These are phyloP conservation scores for Yamadazyma insecticola DNA, from an alignment of 805 yeast species.

Conservation along the genomic window DNA sequence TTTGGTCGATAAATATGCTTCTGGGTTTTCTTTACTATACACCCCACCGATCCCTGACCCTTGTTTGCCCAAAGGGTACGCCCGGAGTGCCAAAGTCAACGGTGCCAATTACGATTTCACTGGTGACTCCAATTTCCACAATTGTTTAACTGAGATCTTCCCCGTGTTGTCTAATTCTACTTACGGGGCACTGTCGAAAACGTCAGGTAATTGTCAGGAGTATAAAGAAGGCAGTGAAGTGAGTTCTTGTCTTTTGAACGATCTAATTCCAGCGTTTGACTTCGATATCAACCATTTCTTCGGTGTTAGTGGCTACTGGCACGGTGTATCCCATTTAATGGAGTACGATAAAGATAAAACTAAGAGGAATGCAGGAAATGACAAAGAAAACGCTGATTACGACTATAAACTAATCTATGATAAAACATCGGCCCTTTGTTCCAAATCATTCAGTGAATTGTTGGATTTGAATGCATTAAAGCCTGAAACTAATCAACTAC, in stretches of 20 bases:
- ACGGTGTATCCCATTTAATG: constrained; percentile 47
- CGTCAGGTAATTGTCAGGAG: constrained; percentile 26
- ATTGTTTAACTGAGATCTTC: constrained; percentile 45
- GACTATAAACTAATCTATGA: constrained; percentile 40
- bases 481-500: constrained; percentile 22
- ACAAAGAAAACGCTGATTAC: constrained; percentile 24
- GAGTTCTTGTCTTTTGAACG: constrained; percentile 48
- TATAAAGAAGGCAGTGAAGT: constrained; percentile 25
- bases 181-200: constrained; percentile 16
- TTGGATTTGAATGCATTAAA: constrained; percentile 27
- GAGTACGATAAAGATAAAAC: constrained; percentile 19
- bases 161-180: constrained; percentile 38
- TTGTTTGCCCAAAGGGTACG: constrained; percentile 49
- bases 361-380: constrained; percentile 5
- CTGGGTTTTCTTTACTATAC: constrained; percentile 7
- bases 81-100: constrained; percentile 17
- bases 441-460: constrained; percentile 34
- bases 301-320: constrained; percentile 69
- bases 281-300: constrained; percentile 53
- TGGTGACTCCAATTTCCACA: constrained; percentile 50
- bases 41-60: constrained; percentile 45
- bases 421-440: constrained; percentile 46
- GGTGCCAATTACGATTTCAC: constrained; percentile 31
- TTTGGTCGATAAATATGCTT: constrained; percentile 17
- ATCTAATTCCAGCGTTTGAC: constrained; percentile 52